Conservation (phyloP, 1,284 basidiomycete species). For the Sanghuangporus sanghuang region DNA sequence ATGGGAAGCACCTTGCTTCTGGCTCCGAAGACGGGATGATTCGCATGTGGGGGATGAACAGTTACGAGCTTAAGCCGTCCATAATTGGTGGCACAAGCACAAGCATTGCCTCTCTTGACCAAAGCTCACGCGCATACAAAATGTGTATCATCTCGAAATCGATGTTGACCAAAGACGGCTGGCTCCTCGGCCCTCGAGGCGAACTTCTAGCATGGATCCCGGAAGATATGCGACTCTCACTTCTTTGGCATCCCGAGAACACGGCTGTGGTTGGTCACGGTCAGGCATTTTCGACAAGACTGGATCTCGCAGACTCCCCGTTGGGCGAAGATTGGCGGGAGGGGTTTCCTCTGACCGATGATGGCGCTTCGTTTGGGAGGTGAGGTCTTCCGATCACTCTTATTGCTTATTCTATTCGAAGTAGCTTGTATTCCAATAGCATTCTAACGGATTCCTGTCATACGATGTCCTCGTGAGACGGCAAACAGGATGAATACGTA, state of each 20-base stretch:
- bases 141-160: background rate
- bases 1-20: too few relatives aligned
- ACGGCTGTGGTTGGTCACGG: background rate
- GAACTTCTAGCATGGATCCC: background rate
- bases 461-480: too few relatives aligned
- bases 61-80: too few relatives aligned
- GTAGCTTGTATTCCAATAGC: background rate
- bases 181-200: background rate
- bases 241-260: background rate
- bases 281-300: background rate
- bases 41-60: too few relatives aligned
- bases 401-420: background rate
- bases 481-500: too few relatives aligned
- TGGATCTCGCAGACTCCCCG: background rate
- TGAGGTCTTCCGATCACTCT: too few relatives aligned
- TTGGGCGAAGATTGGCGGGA: background rate
- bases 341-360: background rate
- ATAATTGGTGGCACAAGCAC: too few relatives aligned
- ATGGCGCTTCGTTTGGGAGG: background rate
- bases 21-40: too few relatives aligned
- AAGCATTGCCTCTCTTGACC: too few relatives aligned
- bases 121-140: too few relatives aligned
- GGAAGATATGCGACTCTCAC: background rate
- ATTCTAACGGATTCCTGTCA: too few relatives aligned
- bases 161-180: background rate